Percentiles rank a stretch among this genome's conserved stretches.
phyloP scores from a whole-genome alignment of 2,329 filamentous ascomycete genomes.

The Penicillium sp. region DNA sequence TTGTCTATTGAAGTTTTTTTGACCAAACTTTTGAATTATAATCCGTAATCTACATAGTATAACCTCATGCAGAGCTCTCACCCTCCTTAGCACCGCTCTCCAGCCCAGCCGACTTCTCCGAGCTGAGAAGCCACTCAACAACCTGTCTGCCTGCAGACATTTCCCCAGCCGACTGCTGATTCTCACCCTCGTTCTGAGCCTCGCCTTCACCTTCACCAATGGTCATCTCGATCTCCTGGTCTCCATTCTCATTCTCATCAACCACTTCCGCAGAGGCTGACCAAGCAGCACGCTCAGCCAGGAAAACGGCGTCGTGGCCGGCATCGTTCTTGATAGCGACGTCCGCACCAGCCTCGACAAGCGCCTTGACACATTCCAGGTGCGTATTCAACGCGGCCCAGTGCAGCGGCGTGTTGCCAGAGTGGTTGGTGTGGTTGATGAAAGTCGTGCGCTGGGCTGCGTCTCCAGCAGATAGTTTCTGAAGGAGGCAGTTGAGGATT shows the following conservation, averaged over 20 bases:
- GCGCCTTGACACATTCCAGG: conserved; percentile 74
- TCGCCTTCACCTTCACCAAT: conserved; percentile 25
- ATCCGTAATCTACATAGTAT: conserved; percentile 7
- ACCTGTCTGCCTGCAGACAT: conserved; percentile 45
- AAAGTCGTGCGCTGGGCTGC: conserved; percentile 31
- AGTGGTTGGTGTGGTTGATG: conserved; percentile 67
- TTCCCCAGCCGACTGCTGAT: conserved; percentile 19
- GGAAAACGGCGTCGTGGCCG: conserved; percentile 78
- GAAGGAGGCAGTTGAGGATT: conserved; percentile 54
- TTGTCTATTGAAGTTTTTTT: conserved; percentile 17
- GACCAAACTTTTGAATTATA: conserved; percentile 15
- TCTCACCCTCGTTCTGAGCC: conserved; percentile 17
- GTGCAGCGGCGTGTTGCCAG: conserved; percentile 89
- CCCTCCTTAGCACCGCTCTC: conserved; percentile 36
- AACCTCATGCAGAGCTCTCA: conserved; percentile 24
- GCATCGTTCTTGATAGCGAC: conserved; percentile 79
- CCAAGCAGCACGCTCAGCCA: conserved; percentile 73
- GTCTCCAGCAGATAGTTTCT: conserved; percentile 37
- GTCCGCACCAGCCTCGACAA: conserved; percentile 77
- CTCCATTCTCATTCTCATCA: conserved; percentile 23
- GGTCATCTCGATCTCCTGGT: conserved; percentile 31
- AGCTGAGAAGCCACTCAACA: conserved; percentile 47
- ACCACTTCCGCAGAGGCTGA: conserved; percentile 59
- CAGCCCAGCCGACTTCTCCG: conserved; percentile 40
- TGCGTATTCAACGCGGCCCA: conserved; percentile 94